Evolutionary conservation across 1,284 basidiomycete genomes (phyloP), one percentile per base, ranked within the genome.

Genomic region (Pulchroboletus neoregius): DNA sequence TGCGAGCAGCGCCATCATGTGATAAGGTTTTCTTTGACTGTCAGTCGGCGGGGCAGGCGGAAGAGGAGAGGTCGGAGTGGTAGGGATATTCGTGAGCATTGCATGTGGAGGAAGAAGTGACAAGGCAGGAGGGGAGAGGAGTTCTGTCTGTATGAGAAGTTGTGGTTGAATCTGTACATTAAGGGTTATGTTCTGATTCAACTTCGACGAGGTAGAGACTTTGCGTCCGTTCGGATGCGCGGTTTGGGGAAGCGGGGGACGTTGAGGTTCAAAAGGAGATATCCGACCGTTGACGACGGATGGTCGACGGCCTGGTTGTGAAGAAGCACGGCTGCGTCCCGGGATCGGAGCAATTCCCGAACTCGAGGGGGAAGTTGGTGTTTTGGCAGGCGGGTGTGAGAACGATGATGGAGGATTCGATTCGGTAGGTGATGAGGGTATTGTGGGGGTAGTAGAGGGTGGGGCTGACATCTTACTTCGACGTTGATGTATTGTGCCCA

Each of bases 1-100:
- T 48, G 82, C 76, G 18, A 96, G 70, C 26, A 91, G 76, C 43
- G 77, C 75, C 83, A 97, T 87, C 72, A 97, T 78, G 63, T 94
- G 87, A 66, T 95, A 96, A 6, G 94, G 92, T 53, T 92, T 86
- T 47, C 87, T 77, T 41, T 89, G 67, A n/a, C 83, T 72, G 56
- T 92, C 87, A 5, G 70, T 67, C 1, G 91, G 91, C 13, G 85
- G 75, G 24, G 71, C 65, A 2, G 79, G 79, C 11, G 87, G 87
- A 32, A 88, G 71, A 5, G 86, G 86, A 5, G 88, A 90, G 35
- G 75, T 76, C 7, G 88, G 87, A 4, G 84, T 86, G 6, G 79
- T 80, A 22, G 84, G 86, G 15, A 87, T 69, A 18, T 69, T 70
- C 36, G 75, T 69, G 27, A 77, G 68, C 57, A 76, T 69, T 35